Percentiles rank a stretch among this genome's conserved stretches.
Evolutionary conservation across 805 yeast species (phyloP).

Genomic region (Hanseniaspora occidentalis): DNA sequence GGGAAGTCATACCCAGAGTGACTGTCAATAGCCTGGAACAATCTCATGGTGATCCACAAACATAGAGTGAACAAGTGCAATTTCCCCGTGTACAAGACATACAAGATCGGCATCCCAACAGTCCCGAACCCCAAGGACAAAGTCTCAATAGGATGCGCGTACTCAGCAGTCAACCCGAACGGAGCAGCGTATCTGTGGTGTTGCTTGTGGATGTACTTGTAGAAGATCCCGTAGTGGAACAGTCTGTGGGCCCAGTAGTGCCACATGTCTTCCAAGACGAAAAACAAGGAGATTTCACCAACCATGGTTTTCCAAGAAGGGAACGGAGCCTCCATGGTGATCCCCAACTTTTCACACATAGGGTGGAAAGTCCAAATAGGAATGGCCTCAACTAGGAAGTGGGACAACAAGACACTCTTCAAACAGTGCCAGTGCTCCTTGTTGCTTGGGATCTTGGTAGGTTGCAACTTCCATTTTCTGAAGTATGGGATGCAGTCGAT

Average conservation of each 20-base stretch:
- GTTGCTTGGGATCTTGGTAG: constrained; percentile 63
- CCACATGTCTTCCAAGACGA: constrained; percentile 87
- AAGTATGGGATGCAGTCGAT: constrained; percentile 79
- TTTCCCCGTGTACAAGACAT: constrained; percentile 62
- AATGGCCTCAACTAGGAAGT: constrained; percentile 84
- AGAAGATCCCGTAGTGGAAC: constrained; percentile 78
- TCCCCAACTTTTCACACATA: constrained; percentile 69
- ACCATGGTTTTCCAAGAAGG: constrained; percentile 50
- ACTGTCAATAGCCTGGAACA: constrained; percentile 93
- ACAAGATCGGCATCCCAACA: constrained; percentile 84
- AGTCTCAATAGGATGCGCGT: constrained; percentile 94
- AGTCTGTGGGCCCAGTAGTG: constrained; percentile 93
- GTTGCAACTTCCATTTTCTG: constrained; percentile 81
- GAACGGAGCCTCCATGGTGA: constrained; percentile 72
- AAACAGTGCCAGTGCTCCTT: constrained; percentile 90
- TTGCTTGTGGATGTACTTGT: constrained; percentile 90
- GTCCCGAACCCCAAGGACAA: constrained; percentile 88
- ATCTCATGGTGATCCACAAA: constrained; percentile 75
- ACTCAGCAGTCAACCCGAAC: constrained; percentile 93
- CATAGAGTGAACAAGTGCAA: constrained; percentile 85
- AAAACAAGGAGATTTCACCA: constrained; percentile 62
- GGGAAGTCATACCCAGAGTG: constrained; percentile 99
- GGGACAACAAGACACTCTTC: constrained; percentile 72
- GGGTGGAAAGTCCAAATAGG: constrained; percentile 98
- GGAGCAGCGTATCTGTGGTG: constrained; percentile 98